A percentile compares a stretch with the other conserved stretches of the same genome.
Conservation (phyloP, 1,284 basidiomycete genomes). For the Boletus smithii region DNA sequence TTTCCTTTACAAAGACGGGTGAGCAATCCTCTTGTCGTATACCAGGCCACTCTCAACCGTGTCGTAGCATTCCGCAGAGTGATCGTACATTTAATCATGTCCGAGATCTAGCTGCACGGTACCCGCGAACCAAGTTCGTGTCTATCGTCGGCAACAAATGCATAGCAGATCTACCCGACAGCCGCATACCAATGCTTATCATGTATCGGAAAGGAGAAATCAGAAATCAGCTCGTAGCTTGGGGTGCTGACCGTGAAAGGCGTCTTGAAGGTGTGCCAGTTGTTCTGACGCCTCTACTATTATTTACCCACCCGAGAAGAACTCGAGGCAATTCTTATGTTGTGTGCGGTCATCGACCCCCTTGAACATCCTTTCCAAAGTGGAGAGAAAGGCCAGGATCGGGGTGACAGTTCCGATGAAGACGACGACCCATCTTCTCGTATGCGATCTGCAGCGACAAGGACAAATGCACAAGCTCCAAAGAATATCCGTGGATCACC, state of each 20-base stretch:
- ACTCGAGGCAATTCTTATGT: slow-evolving; percentile 62
- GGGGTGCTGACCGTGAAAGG: slow-evolving; percentile 76
- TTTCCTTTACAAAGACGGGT: slow-evolving; percentile 89
- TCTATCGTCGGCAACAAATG: slow-evolving; percentile 95
- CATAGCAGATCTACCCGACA: slow-evolving; percentile 93
- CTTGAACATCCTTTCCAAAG: slow-evolving; percentile 39
- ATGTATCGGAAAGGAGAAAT: slow-evolving; percentile 92
- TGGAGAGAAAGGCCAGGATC: slow-evolving; percentile 31
- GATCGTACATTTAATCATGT: slow-evolving; percentile 76
- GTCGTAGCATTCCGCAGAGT: slow-evolving; percentile 69
- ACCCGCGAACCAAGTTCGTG: slow-evolving; percentile 93
- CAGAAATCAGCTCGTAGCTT: slow-evolving; percentile 79
- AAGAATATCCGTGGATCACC: slow-evolving; percentile 56
- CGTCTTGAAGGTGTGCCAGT: slow-evolving; percentile 67
- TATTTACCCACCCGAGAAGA: slow-evolving; percentile 41
- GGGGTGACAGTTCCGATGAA: slow-evolving; percentile 36
- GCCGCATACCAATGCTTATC: slow-evolving; percentile 88
- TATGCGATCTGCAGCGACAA: slow-evolving; percentile 54
- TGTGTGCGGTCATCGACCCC: slow-evolving; percentile 58
- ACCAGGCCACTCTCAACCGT: slow-evolving; percentile 3
- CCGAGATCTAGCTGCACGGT: slow-evolving; percentile 69
- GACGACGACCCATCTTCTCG: slow-evolving; percentile 45
- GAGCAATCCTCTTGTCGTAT: slow-evolving; percentile 23
- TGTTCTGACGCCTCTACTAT: not conserved
- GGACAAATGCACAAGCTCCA: slow-evolving; percentile 48